phyloP scores from a whole-genome alignment of 306 rosid species.

The Fragaria ananassa region DNA sequence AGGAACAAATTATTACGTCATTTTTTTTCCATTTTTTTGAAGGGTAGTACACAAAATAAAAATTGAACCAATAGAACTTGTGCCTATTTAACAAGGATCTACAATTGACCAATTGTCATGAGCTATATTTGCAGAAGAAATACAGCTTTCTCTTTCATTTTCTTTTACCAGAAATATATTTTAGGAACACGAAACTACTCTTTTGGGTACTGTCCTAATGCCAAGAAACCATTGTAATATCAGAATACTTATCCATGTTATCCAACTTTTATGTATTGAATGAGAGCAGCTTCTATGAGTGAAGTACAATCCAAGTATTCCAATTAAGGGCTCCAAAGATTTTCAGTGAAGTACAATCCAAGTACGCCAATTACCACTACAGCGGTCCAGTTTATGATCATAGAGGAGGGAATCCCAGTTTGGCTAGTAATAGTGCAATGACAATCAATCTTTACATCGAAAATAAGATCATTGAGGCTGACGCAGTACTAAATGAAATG shows the following conservation, averaged over 20 bases:
- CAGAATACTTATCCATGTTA: neutral
- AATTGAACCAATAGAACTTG: neutral
- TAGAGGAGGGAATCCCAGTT: slow-evolving; percentile 37
- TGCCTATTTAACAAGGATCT: too few relatives aligned
- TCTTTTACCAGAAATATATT: too few relatives aligned
- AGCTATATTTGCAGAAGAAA: neutral
- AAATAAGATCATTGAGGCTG: slow-evolving; percentile 24
- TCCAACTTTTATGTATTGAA: neutral
- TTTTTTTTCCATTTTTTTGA: neutral
- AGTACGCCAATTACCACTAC: too few relatives aligned
- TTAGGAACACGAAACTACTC: too few relatives aligned
- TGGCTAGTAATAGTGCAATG: slow-evolving; percentile 34
- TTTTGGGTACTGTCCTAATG: too few relatives aligned
- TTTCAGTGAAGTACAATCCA: too few relatives aligned
- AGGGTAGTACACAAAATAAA: neutral
- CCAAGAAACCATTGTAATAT: too few relatives aligned
- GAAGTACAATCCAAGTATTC: too few relatives aligned
- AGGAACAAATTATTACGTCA: too few relatives aligned
- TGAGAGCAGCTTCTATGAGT: neutral
- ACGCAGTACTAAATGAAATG: slow-evolving; percentile 27
- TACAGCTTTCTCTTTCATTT: neutral
- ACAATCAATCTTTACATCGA: slow-evolving; percentile 34
- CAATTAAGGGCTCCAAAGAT: too few relatives aligned
- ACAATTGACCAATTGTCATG: neutral
- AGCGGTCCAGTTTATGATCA: too few relatives aligned